phyloP scores from a whole-genome alignment of 129 eudicot genomes.

The Erigeron canadensis region DNA sequence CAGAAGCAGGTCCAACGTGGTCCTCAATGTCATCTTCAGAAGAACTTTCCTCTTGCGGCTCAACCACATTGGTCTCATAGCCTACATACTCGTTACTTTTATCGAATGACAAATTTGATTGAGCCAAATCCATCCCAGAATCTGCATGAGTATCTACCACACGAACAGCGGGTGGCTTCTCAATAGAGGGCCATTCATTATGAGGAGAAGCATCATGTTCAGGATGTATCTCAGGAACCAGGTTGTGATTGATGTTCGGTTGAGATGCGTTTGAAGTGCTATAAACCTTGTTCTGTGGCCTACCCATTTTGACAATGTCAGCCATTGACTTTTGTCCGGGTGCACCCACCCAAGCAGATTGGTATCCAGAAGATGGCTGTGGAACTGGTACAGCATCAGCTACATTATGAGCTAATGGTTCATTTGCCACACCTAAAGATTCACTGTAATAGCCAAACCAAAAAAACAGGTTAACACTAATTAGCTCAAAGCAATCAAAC shows the following conservation, averaged over 20 bases:
- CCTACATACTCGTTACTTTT: slow-evolving; percentile 29
- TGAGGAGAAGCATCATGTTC: slow-evolving; percentile 39
- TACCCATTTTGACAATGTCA: slow-evolving; percentile 96
- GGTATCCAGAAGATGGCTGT: slow-evolving; percentile 63
- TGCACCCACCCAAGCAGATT: slow-evolving; percentile 64
- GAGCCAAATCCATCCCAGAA: slow-evolving; percentile 44
- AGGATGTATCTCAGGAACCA: slow-evolving; percentile 27
- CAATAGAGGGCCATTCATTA: slow-evolving; percentile 77
- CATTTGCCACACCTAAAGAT: slow-evolving; percentile 33
- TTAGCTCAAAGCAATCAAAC: slow-evolving; percentile 7
- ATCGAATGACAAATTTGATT: slow-evolving; percentile 38
- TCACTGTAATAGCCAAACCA: slow-evolving; percentile 48
- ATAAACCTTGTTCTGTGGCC: slow-evolving; percentile 62
- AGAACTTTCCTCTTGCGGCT: slow-evolving; percentile 48
- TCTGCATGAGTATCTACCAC: slow-evolving; percentile 37
- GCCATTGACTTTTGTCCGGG: slow-evolving; percentile 95
- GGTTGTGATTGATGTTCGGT: slow-evolving; percentile 35
- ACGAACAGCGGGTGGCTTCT: slow-evolving; percentile 51
- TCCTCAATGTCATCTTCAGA: slow-evolving; percentile 39
- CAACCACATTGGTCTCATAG: slow-evolving; percentile 48
- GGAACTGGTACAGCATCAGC: slow-evolving; percentile 43
- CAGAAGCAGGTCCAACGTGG: slow-evolving; percentile 39
- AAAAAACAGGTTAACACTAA: background rate
- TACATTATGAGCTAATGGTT: slow-evolving; percentile 26
- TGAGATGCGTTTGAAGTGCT: slow-evolving; percentile 45